These are phyloP conservation scores for Euphrasia arctica DNA, from an alignment of 305 asterid species.

Conservation along the genomic window DNA sequence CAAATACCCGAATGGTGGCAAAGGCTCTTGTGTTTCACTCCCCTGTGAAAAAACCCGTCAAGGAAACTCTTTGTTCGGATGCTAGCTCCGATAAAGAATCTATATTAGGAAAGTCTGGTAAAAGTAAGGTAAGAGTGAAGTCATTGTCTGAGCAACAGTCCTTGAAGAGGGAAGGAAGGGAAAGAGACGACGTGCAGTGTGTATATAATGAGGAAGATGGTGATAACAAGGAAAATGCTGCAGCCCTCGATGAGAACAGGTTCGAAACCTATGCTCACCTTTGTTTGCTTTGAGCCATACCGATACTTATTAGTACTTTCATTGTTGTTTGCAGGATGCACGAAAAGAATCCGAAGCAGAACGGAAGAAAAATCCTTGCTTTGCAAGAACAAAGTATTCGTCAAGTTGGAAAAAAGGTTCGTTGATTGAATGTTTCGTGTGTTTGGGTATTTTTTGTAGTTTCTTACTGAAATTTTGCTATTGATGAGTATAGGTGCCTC, in stretches of 20 bases:
- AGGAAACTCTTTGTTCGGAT: constrained; percentile 22
- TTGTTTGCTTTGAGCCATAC: background rate
- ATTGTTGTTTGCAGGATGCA: constrained; percentile 41
- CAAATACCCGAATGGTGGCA: constrained; percentile 41
- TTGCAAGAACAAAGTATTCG: constrained; percentile 33
- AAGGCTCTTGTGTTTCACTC: constrained; percentile 69
- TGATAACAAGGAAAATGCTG: constrained; percentile 59
- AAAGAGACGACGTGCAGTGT: constrained; percentile 19
- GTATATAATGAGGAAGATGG: constrained; percentile 39
- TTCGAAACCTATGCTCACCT: constrained; percentile 22
- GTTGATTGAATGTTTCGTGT: background rate
- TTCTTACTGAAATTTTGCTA: constrained; percentile 20
- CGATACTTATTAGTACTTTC: constrained; percentile 24
- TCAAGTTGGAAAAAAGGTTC: constrained; percentile 46
- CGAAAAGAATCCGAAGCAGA: constrained; percentile 29
- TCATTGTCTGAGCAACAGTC: constrained; percentile 23
- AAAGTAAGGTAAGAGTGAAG: constrained; percentile 37
- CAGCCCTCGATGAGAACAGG: constrained; percentile 71
- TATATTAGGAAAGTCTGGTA: constrained; percentile 33
- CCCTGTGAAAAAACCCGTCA: constrained; percentile 58
- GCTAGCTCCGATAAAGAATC: constrained; percentile 28
- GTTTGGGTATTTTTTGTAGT: constrained; percentile 11
- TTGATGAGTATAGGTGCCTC: constrained; percentile 40
- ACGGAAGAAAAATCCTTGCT: constrained; percentile 45
- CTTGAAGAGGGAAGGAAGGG: constrained; percentile 22